Evolutionary conservation across 805 yeast species (phyloP).

Genomic region (Henningerozyma blattae): DNA sequence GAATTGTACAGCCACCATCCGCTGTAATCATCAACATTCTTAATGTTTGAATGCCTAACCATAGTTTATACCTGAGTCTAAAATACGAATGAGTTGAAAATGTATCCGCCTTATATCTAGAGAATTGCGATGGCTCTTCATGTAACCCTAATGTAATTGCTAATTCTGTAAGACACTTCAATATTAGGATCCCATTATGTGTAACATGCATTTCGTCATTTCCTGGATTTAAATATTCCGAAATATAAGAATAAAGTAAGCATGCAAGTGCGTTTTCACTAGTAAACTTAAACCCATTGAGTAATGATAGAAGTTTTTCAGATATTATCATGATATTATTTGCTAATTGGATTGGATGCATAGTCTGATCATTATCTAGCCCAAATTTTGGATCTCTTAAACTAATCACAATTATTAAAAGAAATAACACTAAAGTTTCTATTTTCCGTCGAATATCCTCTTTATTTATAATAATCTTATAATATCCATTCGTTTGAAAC

Average conservation of each 20-base stretch:
- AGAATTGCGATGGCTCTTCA: slow-evolving; percentile 5
- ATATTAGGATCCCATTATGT: slow-evolving; percentile 4
- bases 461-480: slow-evolving; percentile 1
- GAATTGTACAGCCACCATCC: slow-evolving; percentile 1
- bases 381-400: slow-evolving; percentile 1
- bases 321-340: slow-evolving; percentile 4
- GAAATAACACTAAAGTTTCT: slow-evolving; percentile 4
- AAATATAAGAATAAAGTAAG: slow-evolving; percentile 5
- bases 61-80: slow-evolving; percentile 7
- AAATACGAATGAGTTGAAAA: background rate
- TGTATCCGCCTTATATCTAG: slow-evolving; percentile 1
- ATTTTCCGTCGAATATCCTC: slow-evolving; percentile 2
- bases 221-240: slow-evolving; percentile 7
- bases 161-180: slow-evolving; percentile 3
- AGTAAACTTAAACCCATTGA: slow-evolving; percentile 7
- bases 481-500: background rate
- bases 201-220: slow-evolving; percentile 3
- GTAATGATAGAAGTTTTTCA: slow-evolving; percentile 5
- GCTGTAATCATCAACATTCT: slow-evolving; percentile 2
- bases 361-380: background rate
- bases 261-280: slow-evolving; percentile 9
- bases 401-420: slow-evolving; percentile 3
- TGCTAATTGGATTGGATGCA: too few relatives aligned
- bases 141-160: slow-evolving; percentile 7
- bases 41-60: slow-evolving; percentile 12